These are phyloP conservation scores for Colletotrichum viniferum DNA, from an alignment of 2,329 filamentous ascomycete genomes.

Conservation along the genomic window DNA sequence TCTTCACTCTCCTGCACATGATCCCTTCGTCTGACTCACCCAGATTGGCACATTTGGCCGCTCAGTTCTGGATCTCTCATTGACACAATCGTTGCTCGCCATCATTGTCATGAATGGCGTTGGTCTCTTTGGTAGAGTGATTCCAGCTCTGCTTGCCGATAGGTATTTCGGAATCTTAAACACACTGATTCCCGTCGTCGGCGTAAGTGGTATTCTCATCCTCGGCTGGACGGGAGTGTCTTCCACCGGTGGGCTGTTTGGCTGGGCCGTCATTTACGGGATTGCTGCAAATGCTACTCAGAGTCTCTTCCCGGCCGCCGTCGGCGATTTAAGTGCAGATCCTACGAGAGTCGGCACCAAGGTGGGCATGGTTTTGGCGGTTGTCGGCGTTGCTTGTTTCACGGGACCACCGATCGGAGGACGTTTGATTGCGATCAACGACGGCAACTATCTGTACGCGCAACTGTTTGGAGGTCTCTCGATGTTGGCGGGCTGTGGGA, in stretches of 20 bases:
- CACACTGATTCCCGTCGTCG: background rate
- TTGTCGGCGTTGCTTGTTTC: background rate
- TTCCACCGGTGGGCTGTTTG: background rate
- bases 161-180: background rate
- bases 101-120: background rate
- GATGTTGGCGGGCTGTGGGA: background rate
- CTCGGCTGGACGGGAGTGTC: background rate
- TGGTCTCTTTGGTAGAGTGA: background rate
- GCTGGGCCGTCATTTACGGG: background rate
- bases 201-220: background rate
- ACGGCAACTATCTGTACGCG: background rate
- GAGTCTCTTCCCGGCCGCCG: background rate
- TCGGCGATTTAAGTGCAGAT: background rate
- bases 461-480: background rate
- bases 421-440: background rate
- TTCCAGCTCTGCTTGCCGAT: background rate
- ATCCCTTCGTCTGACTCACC: background rate
- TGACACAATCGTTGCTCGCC: background rate
- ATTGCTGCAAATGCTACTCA: background rate
- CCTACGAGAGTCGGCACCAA: background rate
- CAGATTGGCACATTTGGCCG: background rate
- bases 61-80: background rate
- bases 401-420: background rate
- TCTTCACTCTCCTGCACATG: fast-evolving
- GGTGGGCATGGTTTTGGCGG: background rate